Evolutionary conservation across 139 green algal species (phyloP).

Genomic region (Micromonas pusilla): DNA sequence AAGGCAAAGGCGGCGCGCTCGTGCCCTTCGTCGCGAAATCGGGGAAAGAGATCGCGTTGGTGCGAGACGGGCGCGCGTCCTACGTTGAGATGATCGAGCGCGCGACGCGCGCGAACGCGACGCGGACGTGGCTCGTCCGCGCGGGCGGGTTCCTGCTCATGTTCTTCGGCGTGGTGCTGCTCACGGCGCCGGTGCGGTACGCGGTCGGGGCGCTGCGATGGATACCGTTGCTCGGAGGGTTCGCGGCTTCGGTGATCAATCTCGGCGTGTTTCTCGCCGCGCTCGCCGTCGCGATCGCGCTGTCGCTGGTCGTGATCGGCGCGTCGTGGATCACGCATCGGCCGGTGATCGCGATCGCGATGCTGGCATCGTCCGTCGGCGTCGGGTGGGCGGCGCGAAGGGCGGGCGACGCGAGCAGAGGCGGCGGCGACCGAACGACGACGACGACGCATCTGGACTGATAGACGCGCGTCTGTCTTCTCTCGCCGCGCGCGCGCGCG

Average conservation of each 20-base stretch:
- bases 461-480: too few relatives aligned
- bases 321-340: not conserved
- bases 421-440: not conserved
- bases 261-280: not conserved
- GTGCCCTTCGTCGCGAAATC: not conserved
- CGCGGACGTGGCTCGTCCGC: not conserved
- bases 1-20: not conserved
- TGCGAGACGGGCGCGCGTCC: not conserved
- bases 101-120: not conserved
- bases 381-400: not conserved
- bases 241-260: not conserved
- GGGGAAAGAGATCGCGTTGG: not conserved
- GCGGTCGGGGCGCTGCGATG: not conserved
- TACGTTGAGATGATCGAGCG: not conserved
- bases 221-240: not conserved
- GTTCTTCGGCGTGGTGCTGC: not conserved
- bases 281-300: not conserved
- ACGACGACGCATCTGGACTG: not conserved
- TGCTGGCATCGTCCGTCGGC: not conserved
- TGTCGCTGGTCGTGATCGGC: not conserved
- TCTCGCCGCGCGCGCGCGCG: too few relatives aligned
- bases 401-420: not conserved
- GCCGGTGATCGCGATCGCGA: not conserved
- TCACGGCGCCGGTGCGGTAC: not conserved
- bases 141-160: conserved; percentile 5